Evolutionary conservation across 2,329 filamentous ascomycete genomes (phyloP).

Genomic region (Pseudogymnoascus sp.): DNA sequence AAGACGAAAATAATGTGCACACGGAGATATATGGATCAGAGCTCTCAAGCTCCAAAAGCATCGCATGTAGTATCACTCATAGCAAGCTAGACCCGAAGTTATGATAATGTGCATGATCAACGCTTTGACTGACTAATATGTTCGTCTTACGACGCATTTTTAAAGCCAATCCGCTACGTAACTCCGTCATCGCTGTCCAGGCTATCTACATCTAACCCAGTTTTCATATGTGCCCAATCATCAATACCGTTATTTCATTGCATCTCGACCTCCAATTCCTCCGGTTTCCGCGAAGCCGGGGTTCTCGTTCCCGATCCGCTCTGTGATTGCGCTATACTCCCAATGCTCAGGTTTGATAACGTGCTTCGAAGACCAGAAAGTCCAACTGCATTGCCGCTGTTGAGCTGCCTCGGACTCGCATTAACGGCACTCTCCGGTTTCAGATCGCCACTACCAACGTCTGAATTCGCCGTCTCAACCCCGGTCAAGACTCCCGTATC

Average conservation of each 20-base stretch:
- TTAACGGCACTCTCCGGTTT: slow-evolving; percentile 2
- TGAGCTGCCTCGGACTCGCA: slow-evolving; percentile 20
- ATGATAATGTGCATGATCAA: slow-evolving; percentile 6
- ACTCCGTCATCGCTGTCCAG: slow-evolving; percentile 2
- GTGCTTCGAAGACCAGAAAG: slow-evolving; percentile 38
- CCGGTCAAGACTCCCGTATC: slow-evolving; percentile 20
- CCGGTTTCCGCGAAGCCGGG: slow-evolving; percentile 20
- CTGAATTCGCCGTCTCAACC: slow-evolving; percentile 22
- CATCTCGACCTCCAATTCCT: slow-evolving; percentile 44
- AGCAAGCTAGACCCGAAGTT: slow-evolving; percentile 3
- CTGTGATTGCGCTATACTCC: slow-evolving; percentile 26
- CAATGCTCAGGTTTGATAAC: slow-evolving; percentile 37
- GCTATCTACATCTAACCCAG: slow-evolving; percentile 3
- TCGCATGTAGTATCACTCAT: slow-evolving; percentile 8
- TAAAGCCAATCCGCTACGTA: not conserved
- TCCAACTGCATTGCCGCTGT: slow-evolving; percentile 27
- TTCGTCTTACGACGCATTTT: not conserved
- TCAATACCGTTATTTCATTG: slow-evolving; percentile 28
- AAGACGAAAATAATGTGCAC: slow-evolving; percentile 4
- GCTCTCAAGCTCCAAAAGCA: slow-evolving; percentile 8
- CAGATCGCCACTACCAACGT: slow-evolving; percentile 9
- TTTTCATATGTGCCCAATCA: not conserved
- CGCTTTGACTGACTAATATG: not conserved
- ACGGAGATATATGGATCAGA: slow-evolving; percentile 7
- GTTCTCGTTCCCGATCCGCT: slow-evolving; percentile 21